These are phyloP conservation scores for Escallonia rubra DNA, from an alignment of 129 eudicot species.

Conservation along the genomic window DNA sequence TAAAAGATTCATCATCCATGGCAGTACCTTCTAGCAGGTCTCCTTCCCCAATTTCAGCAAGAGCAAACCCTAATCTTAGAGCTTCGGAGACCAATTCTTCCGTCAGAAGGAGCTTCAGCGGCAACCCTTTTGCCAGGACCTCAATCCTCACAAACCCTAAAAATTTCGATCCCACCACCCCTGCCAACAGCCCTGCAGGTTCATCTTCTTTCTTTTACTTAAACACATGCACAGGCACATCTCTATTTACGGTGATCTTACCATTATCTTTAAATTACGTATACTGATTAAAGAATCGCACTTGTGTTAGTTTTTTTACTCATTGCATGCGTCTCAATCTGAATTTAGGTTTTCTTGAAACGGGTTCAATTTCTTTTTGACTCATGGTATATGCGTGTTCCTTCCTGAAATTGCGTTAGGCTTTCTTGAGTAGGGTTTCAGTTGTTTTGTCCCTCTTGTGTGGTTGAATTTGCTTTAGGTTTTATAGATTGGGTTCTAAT, in stretches of 20 bases:
- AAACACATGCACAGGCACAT: no score
- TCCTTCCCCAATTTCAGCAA: slow-evolving; percentile 67
- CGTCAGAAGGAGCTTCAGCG: slow-evolving; percentile 56
- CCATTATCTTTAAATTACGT: no score
- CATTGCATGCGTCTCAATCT: no score
- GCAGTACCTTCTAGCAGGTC: slow-evolving; percentile 43
- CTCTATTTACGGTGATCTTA: no score
- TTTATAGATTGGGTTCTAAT: not conserved
- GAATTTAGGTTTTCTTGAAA: not conserved
- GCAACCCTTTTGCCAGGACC: slow-evolving; percentile 50
- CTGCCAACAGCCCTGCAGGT: slow-evolving; percentile 90
- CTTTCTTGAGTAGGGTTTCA: no score
- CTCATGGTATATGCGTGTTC: no score
- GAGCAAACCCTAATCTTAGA: slow-evolving; percentile 36
- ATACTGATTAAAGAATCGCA: no score
- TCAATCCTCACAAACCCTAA: slow-evolving; percentile 42
- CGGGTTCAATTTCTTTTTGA: not conserved
- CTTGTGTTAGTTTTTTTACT: no score
- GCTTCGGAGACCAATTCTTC: slow-evolving; percentile 34
- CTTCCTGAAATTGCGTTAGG: no score
- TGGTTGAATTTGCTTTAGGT: no score
- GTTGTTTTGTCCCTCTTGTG: no score
- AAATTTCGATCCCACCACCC: slow-evolving; percentile 38
- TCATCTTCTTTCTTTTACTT: not conserved
- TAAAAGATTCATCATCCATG: slow-evolving; percentile 3